Evolutionary conservation across 2,329 filamentous ascomycete genomes (phyloP).

Genomic region (Tolypocladium endophyticum): DNA sequence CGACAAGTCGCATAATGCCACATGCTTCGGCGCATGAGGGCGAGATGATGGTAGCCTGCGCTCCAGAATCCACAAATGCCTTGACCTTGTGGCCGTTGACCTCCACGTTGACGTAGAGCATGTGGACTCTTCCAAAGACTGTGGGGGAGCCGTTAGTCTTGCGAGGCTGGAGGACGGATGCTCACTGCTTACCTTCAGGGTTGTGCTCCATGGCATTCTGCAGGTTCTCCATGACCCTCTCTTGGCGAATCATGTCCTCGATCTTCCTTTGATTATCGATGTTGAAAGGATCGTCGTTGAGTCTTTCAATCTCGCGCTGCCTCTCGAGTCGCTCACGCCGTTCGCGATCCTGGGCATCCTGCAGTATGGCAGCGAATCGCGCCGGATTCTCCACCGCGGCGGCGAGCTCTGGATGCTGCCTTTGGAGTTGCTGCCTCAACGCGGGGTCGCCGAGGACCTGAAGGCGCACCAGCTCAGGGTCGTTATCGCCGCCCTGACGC

Average conservation of each 20-base stretch:
- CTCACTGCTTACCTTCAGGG: slow-evolving; percentile 63
- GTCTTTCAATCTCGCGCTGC: slow-evolving; percentile 68
- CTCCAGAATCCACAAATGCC: slow-evolving; percentile 93
- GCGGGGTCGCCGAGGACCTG: slow-evolving; percentile 72
- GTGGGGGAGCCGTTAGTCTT: slow-evolving; percentile 5
- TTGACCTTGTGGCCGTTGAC: slow-evolving; percentile 91
- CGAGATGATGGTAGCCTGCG: slow-evolving; percentile 98
- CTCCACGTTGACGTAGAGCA: slow-evolving; percentile 92
- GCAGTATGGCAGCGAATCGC: slow-evolving; percentile 65
- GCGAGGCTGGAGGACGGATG: neutral
- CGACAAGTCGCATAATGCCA: slow-evolving; percentile 92
- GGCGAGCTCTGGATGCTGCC: slow-evolving; percentile 66
- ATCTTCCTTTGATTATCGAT: slow-evolving; percentile 84
- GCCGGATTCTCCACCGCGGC: slow-evolving; percentile 64
- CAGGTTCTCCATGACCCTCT: slow-evolving; percentile 87
- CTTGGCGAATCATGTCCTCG: slow-evolving; percentile 93
- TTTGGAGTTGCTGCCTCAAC: slow-evolving; percentile 58
- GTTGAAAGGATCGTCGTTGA: slow-evolving; percentile 94
- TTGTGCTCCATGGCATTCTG: slow-evolving; percentile 97
- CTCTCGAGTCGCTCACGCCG: slow-evolving; percentile 64
- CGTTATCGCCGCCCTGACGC: slow-evolving; percentile 32
- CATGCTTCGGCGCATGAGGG: slow-evolving; percentile 83
- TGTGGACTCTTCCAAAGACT: slow-evolving; percentile 92
- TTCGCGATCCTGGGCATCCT: slow-evolving; percentile 58
- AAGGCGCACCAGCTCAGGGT: slow-evolving; percentile 74